These are phyloP conservation scores for Sarocladiaceae sp. DNA, from an alignment of 2,329 filamentous ascomycete genomes.

Conservation along the genomic window DNA sequence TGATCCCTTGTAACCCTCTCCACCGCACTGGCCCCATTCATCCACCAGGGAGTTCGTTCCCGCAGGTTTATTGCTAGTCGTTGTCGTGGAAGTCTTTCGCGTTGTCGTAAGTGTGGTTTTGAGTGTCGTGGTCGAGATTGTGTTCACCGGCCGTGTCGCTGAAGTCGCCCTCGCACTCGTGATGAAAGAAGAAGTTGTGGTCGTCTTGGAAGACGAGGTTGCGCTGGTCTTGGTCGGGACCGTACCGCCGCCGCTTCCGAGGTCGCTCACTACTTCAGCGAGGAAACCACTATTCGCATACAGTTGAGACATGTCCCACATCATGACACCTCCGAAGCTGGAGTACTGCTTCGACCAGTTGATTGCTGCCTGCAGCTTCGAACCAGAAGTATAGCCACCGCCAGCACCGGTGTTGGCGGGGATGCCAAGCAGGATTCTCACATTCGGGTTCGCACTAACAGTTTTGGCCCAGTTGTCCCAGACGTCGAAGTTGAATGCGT, in stretches of 20 bases:
- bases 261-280: constrained; percentile 32
- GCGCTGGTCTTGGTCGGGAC: not conserved
- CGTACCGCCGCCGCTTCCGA: constrained; percentile 18
- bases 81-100: no score
- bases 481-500: constrained; percentile 56
- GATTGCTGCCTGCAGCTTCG: constrained; percentile 45
- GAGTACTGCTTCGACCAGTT: constrained; percentile 48
- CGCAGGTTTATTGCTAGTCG: no score
- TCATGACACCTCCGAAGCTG: constrained; percentile 65
- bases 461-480: constrained; percentile 65
- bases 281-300: constrained; percentile 56
- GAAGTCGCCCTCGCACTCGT: not conserved
- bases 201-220: not conserved
- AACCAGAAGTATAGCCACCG: constrained; percentile 48
- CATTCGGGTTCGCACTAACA: constrained; percentile 51
- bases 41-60: no score
- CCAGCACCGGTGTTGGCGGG: constrained; percentile 52
- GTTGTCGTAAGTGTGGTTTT: no score
- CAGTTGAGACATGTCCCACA: constrained; percentile 63
- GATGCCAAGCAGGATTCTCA: constrained; percentile 59
- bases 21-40: no score
- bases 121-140: not conserved
- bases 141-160: not conserved
- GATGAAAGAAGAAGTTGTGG: not conserved
- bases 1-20: no score